Conservation (phyloP, 2,329 filamentous ascomycete genomes). For the Stagonosporopsis vannaccii region DNA sequence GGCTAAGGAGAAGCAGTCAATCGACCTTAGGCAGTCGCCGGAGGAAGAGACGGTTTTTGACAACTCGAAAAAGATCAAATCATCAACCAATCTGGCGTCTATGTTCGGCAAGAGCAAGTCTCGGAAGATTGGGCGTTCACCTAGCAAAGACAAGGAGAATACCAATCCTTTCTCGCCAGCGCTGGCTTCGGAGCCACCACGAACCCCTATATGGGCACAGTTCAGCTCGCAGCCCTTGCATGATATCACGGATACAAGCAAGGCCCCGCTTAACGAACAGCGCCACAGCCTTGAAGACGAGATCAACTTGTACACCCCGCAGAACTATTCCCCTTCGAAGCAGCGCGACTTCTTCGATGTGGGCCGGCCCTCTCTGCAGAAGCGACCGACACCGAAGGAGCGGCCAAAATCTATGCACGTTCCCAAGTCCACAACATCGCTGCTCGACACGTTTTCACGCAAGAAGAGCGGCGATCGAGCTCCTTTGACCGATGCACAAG, state of each 20-base stretch:
- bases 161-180: slow-evolving; percentile 65
- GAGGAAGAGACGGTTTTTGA: slow-evolving; percentile 37
- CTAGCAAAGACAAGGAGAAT: slow-evolving; percentile 76
- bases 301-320: slow-evolving; percentile 65
- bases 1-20: slow-evolving; percentile 40
- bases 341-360: slow-evolving; percentile 67
- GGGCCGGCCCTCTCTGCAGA: slow-evolving; percentile 54
- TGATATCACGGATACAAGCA: slow-evolving; percentile 47
- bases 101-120: slow-evolving; percentile 77
- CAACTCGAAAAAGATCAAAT: slow-evolving; percentile 76
- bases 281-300: slow-evolving; percentile 60
- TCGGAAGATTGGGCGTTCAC: slow-evolving; percentile 63
- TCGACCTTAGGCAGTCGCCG: slow-evolving; percentile 39
- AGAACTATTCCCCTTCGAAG: slow-evolving; percentile 66
- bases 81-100: slow-evolving; percentile 79
- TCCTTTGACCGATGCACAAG: slow-evolving; percentile 44
- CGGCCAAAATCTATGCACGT: slow-evolving; percentile 62
- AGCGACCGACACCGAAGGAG: slow-evolving; percentile 42
- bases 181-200: slow-evolving; percentile 42
- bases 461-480: slow-evolving; percentile 47
- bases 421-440: slow-evolving; percentile 50
- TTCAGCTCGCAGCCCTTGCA: slow-evolving; percentile 60
- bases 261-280: slow-evolving; percentile 55
- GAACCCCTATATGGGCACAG: slow-evolving; percentile 82
- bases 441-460: slow-evolving; percentile 50